Evolutionary conservation across 164 flowering plant genomes (phyloP).

Genomic region (Cinnamomum chago): DNA sequence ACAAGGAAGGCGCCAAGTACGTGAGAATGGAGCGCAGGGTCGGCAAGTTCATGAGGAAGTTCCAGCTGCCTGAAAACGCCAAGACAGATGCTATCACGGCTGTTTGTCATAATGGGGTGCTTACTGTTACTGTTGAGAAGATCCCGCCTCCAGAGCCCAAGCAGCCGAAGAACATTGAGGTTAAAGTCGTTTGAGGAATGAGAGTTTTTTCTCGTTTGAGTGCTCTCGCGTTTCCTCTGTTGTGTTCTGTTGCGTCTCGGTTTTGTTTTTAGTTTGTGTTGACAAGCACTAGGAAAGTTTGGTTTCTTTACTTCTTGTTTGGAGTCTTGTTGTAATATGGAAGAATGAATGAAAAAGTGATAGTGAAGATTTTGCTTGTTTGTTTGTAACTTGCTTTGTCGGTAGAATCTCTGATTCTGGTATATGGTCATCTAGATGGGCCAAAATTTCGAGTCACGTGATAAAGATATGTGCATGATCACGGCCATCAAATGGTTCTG

Average conservation of each 20-base stretch:
- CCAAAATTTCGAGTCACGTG: no score
- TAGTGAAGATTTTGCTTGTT: no score
- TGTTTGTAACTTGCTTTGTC: no score
- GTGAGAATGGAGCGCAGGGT: constrained; percentile 58
- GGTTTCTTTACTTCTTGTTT: no score
- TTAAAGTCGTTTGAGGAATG: constrained; percentile 30
- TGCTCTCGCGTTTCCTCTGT: background rate
- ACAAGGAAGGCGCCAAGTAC: constrained; percentile 47
- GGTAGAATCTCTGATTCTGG: no score
- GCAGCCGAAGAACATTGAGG: constrained; percentile 59
- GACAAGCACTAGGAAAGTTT: background rate
- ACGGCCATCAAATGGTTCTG: no score
- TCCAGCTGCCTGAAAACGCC: constrained; percentile 55
- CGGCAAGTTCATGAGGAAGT: constrained; percentile 63
- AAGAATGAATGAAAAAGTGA: no score
- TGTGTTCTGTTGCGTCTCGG: background rate
- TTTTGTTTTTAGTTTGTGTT: background rate
- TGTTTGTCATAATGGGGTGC: constrained; percentile 49
- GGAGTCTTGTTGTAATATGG: no score
- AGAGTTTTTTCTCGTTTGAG: no score
- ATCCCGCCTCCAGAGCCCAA: constrained; percentile 64
- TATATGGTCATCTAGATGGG: no score
- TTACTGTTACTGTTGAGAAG: constrained; percentile 58
- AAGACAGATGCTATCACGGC: constrained; percentile 41
- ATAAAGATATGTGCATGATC: no score